Conservation (phyloP, 257 asterid genomes). For the Solanum phureja region DNA sequence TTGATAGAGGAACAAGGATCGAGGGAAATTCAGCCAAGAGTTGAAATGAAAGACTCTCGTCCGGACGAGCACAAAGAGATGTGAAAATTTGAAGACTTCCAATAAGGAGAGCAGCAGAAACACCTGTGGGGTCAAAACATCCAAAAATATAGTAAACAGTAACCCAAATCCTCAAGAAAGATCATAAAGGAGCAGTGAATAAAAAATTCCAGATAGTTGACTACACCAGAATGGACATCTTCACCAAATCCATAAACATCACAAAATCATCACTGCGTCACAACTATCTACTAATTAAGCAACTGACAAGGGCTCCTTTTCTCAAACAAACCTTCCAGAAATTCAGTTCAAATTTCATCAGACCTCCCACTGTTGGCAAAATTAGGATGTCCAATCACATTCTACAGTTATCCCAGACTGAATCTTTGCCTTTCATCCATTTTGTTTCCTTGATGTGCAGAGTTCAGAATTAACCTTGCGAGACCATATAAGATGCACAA, state of each 20-base stretch:
- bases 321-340: background rate
- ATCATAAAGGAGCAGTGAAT: background rate
- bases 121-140: slow-evolving; percentile 30
- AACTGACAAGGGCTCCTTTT: background rate
- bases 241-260: background rate
- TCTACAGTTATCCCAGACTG: background rate
- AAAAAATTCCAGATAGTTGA: background rate
- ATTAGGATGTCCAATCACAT: background rate
- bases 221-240: background rate
- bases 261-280: background rate
- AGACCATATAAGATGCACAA: background rate
- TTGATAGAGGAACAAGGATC: slow-evolving; percentile 65
- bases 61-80: slow-evolving; percentile 41
- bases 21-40: slow-evolving; percentile 56
- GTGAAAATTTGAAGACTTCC: slow-evolving; percentile 56
- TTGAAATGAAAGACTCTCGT: slow-evolving; percentile 36
- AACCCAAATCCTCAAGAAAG: background rate
- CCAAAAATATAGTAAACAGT: background rate
- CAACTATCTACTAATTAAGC: background rate
- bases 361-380: background rate
- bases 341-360: background rate
- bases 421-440: background rate
- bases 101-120: slow-evolving; percentile 45
- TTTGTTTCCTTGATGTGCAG: background rate
- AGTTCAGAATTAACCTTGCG: background rate